phyloP scores from a whole-genome alignment of 768 basidiomycete genomes.

The Galerina sulciceps region DNA sequence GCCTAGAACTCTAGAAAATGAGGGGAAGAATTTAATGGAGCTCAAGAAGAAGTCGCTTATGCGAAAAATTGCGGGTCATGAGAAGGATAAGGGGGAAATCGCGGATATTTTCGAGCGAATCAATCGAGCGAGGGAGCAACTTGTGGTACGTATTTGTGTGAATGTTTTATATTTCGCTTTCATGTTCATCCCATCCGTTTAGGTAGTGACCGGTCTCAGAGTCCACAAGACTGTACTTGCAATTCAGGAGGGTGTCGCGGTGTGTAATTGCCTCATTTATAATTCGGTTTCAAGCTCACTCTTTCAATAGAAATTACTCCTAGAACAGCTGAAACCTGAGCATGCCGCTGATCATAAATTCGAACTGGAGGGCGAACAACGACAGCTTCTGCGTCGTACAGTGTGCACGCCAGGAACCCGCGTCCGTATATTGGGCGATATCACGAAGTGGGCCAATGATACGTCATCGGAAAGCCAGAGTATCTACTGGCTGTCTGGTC shows the following conservation, averaged over 20 bases:
- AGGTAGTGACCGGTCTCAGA: slow-evolving; percentile 13
- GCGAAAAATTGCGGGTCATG: slow-evolving; percentile 13
- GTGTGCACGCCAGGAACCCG: slow-evolving; percentile 31
- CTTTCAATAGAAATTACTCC: slow-evolving; percentile 4
- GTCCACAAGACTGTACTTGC: slow-evolving; percentile 11
- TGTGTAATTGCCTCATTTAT: background rate
- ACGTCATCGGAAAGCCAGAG: slow-evolving; percentile 15
- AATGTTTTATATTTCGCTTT: background rate
- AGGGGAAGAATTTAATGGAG: slow-evolving; percentile 5
- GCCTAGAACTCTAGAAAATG: slow-evolving; percentile 10
- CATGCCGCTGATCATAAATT: slow-evolving; percentile 12
- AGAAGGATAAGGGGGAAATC: slow-evolving; percentile 16
- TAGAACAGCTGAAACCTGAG: slow-evolving; percentile 11
- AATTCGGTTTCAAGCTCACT: background rate
- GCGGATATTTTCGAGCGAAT: slow-evolving; percentile 17
- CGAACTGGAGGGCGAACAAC: slow-evolving; percentile 10
- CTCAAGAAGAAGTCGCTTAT: slow-evolving; percentile 8
- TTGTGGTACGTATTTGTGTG: slow-evolving; percentile 13
- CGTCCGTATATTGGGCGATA: slow-evolving; percentile 22
- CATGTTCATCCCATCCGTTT: background rate
- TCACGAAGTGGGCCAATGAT: slow-evolving; percentile 27
- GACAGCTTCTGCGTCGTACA: slow-evolving; percentile 9
- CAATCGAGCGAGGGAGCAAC: slow-evolving; percentile 14
- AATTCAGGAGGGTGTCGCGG: slow-evolving; percentile 7
- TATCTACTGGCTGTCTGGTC: slow-evolving; percentile 23